A percentile compares a stretch with the other conserved stretches of the same genome.
Evolutionary conservation across 1,284 basidiomycete genomes (phyloP).

Genomic region (Phenoliferia sp.): DNA sequence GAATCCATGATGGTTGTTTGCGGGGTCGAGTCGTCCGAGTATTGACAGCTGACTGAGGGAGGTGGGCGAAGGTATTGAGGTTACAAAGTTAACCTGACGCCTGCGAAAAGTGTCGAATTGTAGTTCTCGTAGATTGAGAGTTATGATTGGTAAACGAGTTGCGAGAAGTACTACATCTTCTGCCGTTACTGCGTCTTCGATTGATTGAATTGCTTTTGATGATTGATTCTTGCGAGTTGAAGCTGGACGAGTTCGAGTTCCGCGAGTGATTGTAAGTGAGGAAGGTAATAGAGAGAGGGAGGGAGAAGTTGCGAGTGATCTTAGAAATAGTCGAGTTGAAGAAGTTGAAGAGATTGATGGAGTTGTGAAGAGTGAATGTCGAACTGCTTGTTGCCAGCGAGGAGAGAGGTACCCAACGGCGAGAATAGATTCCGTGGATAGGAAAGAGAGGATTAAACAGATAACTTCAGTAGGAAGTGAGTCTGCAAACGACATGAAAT

Average conservation of each 20-base stretch:
- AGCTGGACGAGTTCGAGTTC: neutral
- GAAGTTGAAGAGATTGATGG: neutral
- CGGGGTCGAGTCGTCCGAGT: neutral
- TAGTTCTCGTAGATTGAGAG: neutral
- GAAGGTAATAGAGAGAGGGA: neutral
- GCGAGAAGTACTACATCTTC: neutral
- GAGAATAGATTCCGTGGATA: neutral
- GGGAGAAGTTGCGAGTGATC: neutral
- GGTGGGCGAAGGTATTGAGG: neutral
- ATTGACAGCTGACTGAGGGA: neutral
- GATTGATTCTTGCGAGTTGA: neutral
- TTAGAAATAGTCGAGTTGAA: neutral
- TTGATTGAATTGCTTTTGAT: neutral
- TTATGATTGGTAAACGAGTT: neutral
- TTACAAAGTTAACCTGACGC: neutral
- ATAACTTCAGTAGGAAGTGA: neutral
- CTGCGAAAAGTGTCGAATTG: neutral
- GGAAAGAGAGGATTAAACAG: neutral
- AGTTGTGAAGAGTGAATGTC: neutral
- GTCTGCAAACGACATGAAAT: neutral
- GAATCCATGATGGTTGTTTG: conserved; percentile 2
- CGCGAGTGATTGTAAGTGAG: neutral
- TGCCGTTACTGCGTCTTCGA: neutral
- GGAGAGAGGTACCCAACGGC: neutral
- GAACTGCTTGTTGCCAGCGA: neutral